Conservation (phyloP, 371 early-diverging fungal species). For the Mucor piriformis region DNA sequence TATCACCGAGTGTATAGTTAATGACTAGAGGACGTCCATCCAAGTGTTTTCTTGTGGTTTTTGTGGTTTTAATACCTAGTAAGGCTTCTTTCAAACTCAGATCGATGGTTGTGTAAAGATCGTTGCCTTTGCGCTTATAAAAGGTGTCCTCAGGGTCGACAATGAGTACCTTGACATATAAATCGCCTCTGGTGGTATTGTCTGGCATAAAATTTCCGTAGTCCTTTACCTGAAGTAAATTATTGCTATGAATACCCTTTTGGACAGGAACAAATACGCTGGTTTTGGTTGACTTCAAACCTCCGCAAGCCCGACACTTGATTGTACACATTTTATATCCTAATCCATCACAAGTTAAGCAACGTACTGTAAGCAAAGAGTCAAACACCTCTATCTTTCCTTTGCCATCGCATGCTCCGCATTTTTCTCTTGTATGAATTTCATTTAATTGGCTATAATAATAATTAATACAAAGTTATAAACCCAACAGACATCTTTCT, state of each 20-base stretch:
- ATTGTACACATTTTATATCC: not conserved
- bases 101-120: slow-evolving; percentile 66
- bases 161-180: not conserved
- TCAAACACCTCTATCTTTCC: too few species aligned
- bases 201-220: slow-evolving; percentile 5
- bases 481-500: not conserved
- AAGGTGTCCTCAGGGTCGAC: slow-evolving; percentile 57
- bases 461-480: not conserved
- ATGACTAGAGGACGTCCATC: slow-evolving; percentile 51
- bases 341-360: too few species aligned
- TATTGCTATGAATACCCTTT: slow-evolving; percentile 5
- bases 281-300: not conserved
- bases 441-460: not conserved
- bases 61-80: slow-evolving; percentile 61
- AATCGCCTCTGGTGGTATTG: not conserved
- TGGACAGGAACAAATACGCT: not conserved
- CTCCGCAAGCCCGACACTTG: not conserved
- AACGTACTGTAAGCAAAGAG: too few species aligned
- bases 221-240: not conserved
- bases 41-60: slow-evolving; percentile 62
- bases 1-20: not conserved
- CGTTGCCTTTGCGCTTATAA: slow-evolving; percentile 87
- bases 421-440: not conserved
- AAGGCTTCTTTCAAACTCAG: slow-evolving; percentile 83
- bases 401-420: not conserved